phyloP scores from a whole-genome alignment of 2,329 filamentous ascomycete genomes.

The Fusarium incarnatum region DNA sequence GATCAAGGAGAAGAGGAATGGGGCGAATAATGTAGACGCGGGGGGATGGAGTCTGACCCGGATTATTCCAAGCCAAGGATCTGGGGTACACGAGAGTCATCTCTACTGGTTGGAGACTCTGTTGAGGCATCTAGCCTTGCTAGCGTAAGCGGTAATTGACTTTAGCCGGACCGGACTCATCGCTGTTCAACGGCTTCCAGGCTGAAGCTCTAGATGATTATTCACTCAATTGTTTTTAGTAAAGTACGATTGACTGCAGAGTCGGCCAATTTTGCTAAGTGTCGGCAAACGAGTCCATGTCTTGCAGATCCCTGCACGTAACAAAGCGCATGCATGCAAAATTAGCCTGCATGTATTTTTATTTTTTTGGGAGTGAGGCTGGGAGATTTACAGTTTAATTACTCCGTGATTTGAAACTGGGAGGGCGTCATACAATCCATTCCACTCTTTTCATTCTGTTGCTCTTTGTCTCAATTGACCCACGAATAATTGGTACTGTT shows the following conservation, averaged over 20 bases:
- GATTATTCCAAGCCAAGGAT: background rate
- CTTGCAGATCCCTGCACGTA: background rate
- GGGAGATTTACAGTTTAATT: slow-evolving; percentile 4
- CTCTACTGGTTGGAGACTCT: background rate
- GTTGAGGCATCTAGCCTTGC: background rate
- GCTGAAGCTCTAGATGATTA: background rate
- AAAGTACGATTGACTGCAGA: background rate
- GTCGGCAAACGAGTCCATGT: background rate
- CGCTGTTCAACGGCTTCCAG: background rate
- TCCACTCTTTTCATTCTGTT: too few relatives aligned
- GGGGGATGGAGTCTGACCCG: background rate
- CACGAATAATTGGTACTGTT: background rate
- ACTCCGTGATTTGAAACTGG: background rate
- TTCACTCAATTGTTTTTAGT: background rate
- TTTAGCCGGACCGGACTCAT: background rate
- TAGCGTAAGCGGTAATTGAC: slow-evolving; percentile 1
- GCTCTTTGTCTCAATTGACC: too few relatives aligned
- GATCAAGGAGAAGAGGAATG: background rate
- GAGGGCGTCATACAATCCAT: background rate
- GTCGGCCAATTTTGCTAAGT: background rate
- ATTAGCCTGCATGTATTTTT: background rate
- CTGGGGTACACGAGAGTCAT: background rate
- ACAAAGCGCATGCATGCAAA: background rate
- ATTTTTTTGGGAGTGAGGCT: background rate
- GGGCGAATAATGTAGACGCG: background rate